Conservation (phyloP, 768 basidiomycete species). For the Porpolomopsis calyptriformis region DNA sequence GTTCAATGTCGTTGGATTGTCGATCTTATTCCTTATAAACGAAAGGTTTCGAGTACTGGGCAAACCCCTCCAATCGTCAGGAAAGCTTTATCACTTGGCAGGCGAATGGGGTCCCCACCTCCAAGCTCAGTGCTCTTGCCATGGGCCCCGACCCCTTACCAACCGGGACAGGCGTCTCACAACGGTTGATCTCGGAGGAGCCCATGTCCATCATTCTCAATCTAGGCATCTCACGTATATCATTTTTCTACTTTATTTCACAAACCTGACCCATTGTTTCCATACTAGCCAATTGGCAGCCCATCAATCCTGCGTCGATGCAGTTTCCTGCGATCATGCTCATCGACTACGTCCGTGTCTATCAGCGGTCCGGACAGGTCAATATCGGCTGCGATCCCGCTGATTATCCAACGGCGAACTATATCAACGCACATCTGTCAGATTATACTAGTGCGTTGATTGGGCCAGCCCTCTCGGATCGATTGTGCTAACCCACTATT, state of each 20-base stretch:
- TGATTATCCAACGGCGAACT: constrained; percentile 54
- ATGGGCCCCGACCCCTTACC: constrained; percentile 35
- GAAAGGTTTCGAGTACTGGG: constrained; percentile 66
- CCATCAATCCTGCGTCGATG: constrained; percentile 42
- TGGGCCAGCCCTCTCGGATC: background rate
- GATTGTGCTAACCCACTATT: background rate
- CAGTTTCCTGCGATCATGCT: constrained; percentile 60
- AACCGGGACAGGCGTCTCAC: constrained; percentile 35
- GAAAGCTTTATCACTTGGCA: constrained; percentile 72
- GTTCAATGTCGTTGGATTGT: constrained; percentile 11
- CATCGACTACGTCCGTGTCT: constrained; percentile 75
- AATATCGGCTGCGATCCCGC: constrained; percentile 62
- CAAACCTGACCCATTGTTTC: background rate
- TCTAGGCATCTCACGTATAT: constrained; percentile 48
- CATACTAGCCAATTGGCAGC: constrained; percentile 52
- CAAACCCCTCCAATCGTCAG: constrained; percentile 40
- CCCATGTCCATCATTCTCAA: constrained; percentile 53
- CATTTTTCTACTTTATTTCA: background rate
- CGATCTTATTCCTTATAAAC: background rate
- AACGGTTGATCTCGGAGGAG: constrained; percentile 50
- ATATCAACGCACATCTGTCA: constrained; percentile 43
- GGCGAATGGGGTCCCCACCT: constrained; percentile 42
- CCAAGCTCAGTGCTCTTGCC: constrained; percentile 42
- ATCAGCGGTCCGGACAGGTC: constrained; percentile 46
- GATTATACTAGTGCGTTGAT: constrained; percentile 48